phyloP scores from a whole-genome alignment of 2,329 filamentous ascomycete genomes.

The Onygenales sp. region DNA sequence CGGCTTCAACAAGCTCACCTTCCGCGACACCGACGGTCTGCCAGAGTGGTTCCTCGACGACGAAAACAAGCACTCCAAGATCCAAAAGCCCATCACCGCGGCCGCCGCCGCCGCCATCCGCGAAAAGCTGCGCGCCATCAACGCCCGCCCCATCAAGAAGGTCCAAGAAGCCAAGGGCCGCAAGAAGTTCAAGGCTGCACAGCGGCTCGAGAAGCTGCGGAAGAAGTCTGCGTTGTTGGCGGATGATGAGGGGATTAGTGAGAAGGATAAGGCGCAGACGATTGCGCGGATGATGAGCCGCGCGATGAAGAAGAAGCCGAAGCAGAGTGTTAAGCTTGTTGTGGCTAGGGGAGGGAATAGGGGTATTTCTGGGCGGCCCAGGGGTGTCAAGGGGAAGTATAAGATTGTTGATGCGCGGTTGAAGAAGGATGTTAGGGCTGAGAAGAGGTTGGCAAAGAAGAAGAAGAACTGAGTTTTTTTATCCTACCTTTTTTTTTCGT shows the following conservation, averaged over 20 bases:
- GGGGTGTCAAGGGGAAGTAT: conserved; percentile 89
- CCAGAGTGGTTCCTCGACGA: conserved; percentile 98
- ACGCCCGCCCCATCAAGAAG: conserved; percentile 97
- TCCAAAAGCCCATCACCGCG: conserved; percentile 81
- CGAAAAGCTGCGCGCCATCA: conserved; percentile 84
- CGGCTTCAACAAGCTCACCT: conserved; percentile 83
- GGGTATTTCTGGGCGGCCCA: conserved; percentile 75
- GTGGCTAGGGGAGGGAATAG: conserved; percentile 78
- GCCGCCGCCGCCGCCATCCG: conserved; percentile 86
- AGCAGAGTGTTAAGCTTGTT: conserved; percentile 73
- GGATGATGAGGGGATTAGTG: conserved; percentile 83
- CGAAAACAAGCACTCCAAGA: conserved; percentile 72
- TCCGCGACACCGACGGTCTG: conserved; percentile 82
- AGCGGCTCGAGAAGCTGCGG: conserved; percentile 84
- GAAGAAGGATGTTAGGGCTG: conserved; percentile 89
- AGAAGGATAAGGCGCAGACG: conserved; percentile 86
- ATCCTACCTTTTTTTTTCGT: background rate
- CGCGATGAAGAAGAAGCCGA: conserved; percentile 78
- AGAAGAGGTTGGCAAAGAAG: conserved; percentile 73
- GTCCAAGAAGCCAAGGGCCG: conserved; percentile 91
- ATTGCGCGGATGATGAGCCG: conserved; percentile 75
- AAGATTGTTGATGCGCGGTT: conserved; percentile 92
- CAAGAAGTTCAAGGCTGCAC: conserved; percentile 93
- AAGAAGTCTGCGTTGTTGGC: conserved; percentile 91
- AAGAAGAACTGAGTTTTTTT: conserved; percentile 38